Evolutionary conservation across 352 stramenopile species (phyloP), one percentile per base, ranked within the genome.

Genomic region (Phytopythium aichiense): DNA sequence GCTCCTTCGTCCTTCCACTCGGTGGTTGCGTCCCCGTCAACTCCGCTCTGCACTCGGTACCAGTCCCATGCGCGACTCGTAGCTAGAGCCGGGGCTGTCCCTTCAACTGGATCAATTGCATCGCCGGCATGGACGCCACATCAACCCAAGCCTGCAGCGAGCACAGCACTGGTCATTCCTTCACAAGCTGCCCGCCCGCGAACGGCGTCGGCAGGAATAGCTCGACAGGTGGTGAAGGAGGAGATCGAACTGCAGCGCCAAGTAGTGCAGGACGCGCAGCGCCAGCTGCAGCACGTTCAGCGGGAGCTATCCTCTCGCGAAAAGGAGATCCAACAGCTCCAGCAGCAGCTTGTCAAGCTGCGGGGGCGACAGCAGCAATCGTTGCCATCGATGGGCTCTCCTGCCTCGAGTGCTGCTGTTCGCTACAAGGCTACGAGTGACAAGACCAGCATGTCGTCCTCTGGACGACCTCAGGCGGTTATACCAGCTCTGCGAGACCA

Each of bases 211-310:
- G 33, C 54, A 23, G 64, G 57, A 4, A 71, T 88, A 20, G 58
- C 74, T 0, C 66, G 79, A 31, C 72, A 57, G 0, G 67, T 88
- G n/a, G 59, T 88, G 15, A 74, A 70, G 28, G 73, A 90, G 55
- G 80, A 90, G 60, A 82, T 88, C 43, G 69, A 78, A 52, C 71
- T 71, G 23, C 80, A 90, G 62, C 73, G 80, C 22, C 56, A 58
- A 16, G 66, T 87, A 9, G 86, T 74, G 1, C 63, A 72, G 2
- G 67, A 79, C 4, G 74, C 75, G 0, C 76, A 87, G 46, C 72
- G 67, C 7, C 68, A 86, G 49, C 67, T 77, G 18, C 74, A 84
- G n/a, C 66, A 70, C 25, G 43, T 86, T 12, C 66, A 83, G n/a
- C 54, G 68, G 5, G 55, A 68, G 28, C 69, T 78, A 18, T 31